phyloP scores from a whole-genome alignment of 2,329 filamentous ascomycete species.

The Neospermospora avenae region DNA sequence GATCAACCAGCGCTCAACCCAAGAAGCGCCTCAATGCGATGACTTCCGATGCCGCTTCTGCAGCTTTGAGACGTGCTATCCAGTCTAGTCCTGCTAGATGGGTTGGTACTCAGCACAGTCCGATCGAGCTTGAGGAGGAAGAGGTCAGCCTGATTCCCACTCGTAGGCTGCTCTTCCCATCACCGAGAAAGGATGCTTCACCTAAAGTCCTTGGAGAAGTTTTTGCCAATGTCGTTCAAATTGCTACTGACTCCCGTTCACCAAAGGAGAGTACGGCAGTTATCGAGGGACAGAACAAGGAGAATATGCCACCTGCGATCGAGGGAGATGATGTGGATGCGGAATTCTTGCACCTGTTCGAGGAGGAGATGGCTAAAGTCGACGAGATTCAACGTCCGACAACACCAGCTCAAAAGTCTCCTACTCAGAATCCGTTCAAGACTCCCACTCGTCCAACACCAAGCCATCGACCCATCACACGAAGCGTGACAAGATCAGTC shows the following conservation, averaged over 20 bases:
- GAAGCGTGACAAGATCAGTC: conserved; percentile 26
- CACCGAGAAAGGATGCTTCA: conserved; percentile 63
- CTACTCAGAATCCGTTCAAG: conserved; percentile 32
- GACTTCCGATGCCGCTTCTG: conserved; percentile 33
- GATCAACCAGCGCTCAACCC: conserved; percentile 29
- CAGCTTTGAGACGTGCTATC: conserved; percentile 32
- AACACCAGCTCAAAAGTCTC: conserved; percentile 29
- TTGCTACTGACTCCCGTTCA: conserved; percentile 38
- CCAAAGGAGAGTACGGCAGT: conserved; percentile 25
- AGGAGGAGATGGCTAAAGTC: conserved; percentile 29
- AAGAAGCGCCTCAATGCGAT: conserved; percentile 30
- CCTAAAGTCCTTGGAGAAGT: conserved; percentile 60
- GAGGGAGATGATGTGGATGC: conserved; percentile 25
- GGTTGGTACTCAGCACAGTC: conserved; percentile 53
- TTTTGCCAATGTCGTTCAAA: conserved; percentile 50
- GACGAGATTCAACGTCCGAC: conserved; percentile 25
- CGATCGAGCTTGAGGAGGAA: conserved; percentile 52
- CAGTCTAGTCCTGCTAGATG: conserved; percentile 39
- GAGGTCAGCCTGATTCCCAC: conserved; percentile 53
- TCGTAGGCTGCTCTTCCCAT: conserved; percentile 72
- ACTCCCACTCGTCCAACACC: conserved; percentile 35
- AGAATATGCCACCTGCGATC: conserved; percentile 29
- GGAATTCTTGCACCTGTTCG: conserved; percentile 34
- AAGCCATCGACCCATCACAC: conserved; percentile 33
- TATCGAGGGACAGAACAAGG: conserved; percentile 29